Percentiles rank a stretch among this genome's conserved stretches.
Conservation (phyloP, 805 yeast species). For the Kazachstania bromeliacearum region DNA sequence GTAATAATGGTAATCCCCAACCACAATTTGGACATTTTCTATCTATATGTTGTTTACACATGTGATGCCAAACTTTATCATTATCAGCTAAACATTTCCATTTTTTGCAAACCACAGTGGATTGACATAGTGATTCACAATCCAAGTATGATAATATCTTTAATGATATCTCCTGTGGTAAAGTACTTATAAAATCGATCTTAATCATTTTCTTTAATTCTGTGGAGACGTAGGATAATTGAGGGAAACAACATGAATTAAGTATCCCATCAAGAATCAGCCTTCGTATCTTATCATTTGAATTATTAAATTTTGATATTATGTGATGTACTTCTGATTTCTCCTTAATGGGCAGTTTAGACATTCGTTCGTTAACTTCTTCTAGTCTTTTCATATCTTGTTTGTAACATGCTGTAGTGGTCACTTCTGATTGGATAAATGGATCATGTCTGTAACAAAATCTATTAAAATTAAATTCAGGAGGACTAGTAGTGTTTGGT, state of each 20-base stretch:
- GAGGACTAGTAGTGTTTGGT: constrained; percentile 8
- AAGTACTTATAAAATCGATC: constrained; percentile 76
- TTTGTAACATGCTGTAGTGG: constrained; percentile 20
- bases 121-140: constrained; percentile 85
- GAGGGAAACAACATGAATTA: constrained; percentile 91
- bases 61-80: constrained; percentile 94
- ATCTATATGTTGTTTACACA: constrained; percentile 98
- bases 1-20: constrained; percentile 95
- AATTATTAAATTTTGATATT: constrained; percentile 63
- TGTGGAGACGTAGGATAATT: constrained; percentile 72
- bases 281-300: constrained; percentile 69
- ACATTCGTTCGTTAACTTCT: constrained; percentile 24
- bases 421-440: constrained; percentile 48
- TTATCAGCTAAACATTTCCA: constrained; percentile 93
- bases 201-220: constrained; percentile 72
- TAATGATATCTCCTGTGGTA: constrained; percentile 79
- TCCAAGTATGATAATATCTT: constrained; percentile 84
- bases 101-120: constrained; percentile 80
- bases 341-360: constrained; percentile 49
- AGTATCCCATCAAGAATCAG: constrained; percentile 75
- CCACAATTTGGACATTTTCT: constrained; percentile 97
- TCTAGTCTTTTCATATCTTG: constrained; percentile 20
- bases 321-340: constrained; percentile 71
- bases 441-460: constrained; percentile 94
- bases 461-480: constrained; percentile 45